These are phyloP conservation scores for Hyaloscypha variabilis DNA, from an alignment of 495 filamentous ascomycete genomes.

Conservation along the genomic window DNA sequence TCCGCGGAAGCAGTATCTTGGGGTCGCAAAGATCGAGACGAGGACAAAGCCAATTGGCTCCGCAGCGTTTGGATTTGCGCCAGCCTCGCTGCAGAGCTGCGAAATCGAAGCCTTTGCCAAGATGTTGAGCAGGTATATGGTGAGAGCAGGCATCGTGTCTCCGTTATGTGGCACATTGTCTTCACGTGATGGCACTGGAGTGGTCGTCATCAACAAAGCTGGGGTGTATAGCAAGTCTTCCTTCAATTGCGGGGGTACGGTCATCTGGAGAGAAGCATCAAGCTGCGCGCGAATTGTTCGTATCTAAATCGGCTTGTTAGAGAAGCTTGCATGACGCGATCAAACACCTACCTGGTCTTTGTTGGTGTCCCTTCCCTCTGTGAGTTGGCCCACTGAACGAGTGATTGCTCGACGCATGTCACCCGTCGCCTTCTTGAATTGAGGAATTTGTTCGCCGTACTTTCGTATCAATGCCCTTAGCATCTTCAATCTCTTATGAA, in stretches of 20 bases:
- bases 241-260: background rate
- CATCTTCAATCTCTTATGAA: slow-evolving; percentile 75
- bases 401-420: slow-evolving; percentile 74
- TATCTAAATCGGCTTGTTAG: background rate
- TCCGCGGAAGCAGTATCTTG: slow-evolving; percentile 69
- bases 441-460: slow-evolving; percentile 48
- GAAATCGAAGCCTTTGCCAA: slow-evolving; percentile 76
- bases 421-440: slow-evolving; percentile 67
- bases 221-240: background rate
- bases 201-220: background rate
- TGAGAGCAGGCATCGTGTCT: slow-evolving; percentile 60
- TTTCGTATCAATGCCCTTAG: slow-evolving; percentile 61
- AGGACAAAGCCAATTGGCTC: slow-evolving; percentile 81
- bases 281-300: background rate
- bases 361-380: slow-evolving; percentile 62
- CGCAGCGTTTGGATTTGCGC: slow-evolving; percentile 67
- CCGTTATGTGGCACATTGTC: slow-evolving; percentile 55
- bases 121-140: slow-evolving; percentile 83
- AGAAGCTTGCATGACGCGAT: no score
- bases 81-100: slow-evolving; percentile 77
- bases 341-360: slow-evolving; percentile 50
- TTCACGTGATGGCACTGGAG: slow-evolving; percentile 24
- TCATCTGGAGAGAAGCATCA: background rate
- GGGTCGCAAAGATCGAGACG: slow-evolving; percentile 71
- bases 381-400: slow-evolving; percentile 75